phyloP scores from a whole-genome alignment of 2,329 filamentous ascomycete species.

The Fusarium sp. region DNA sequence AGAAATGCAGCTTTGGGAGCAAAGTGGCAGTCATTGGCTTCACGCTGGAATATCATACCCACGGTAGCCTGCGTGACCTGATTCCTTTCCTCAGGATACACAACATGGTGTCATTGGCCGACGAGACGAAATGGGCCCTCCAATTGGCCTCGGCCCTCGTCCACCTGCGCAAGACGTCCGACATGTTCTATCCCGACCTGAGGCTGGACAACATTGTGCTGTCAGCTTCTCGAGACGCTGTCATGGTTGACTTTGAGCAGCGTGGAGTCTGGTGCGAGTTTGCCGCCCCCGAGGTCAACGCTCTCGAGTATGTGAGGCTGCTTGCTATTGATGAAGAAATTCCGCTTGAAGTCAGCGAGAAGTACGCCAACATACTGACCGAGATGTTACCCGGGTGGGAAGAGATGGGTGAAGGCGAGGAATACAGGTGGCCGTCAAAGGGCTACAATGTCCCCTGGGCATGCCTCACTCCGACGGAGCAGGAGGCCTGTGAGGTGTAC shows the following conservation, averaged over 20 bases:
- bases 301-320: constrained; percentile 67
- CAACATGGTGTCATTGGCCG: constrained; percentile 51
- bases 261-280: constrained; percentile 72
- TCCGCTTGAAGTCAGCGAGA: constrained; percentile 50
- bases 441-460: constrained; percentile 69
- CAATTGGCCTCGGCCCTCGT: constrained; percentile 63
- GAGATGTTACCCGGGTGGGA: constrained; percentile 61
- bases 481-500: constrained; percentile 69
- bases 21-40: constrained; percentile 68
- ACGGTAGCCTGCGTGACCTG: constrained; percentile 66
- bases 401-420: constrained; percentile 51
- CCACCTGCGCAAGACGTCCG: constrained; percentile 58
- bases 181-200: constrained; percentile 67
- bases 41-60: constrained; percentile 62
- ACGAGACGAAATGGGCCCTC: constrained; percentile 64
- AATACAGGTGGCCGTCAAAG: constrained; percentile 58
- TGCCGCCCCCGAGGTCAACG: constrained; percentile 68
- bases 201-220: constrained; percentile 70
- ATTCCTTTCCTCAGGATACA: constrained; percentile 63
- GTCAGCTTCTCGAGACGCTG: constrained; percentile 55
- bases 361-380: constrained; percentile 55
- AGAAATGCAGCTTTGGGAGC: constrained; percentile 64
- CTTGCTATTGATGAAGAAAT: constrained; percentile 62
- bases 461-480: constrained; percentile 60
- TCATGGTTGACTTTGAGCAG: constrained; percentile 73